Evolutionary conservation across 306 rosid genomes (phyloP).

Genomic region (Fagus crenata): DNA sequence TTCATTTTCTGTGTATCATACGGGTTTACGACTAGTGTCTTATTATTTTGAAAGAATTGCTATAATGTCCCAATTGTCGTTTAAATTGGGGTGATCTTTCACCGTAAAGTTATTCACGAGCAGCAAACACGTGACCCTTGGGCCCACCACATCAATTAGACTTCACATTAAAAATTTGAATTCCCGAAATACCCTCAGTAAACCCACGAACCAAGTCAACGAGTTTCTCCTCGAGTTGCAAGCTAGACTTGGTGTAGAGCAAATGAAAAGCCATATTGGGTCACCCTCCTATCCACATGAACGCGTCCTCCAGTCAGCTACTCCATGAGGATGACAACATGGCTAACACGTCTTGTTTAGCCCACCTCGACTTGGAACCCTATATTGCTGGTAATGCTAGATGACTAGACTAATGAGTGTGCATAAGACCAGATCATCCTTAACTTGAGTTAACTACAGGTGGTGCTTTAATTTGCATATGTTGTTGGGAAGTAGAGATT

Average conservation of each 20-base stretch:
- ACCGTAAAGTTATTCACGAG: no score
- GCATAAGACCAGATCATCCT: constrained; percentile 1
- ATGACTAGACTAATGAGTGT: constrained; percentile 36
- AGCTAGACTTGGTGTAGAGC: constrained; percentile 56
- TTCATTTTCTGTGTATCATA: no score
- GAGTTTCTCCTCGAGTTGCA: constrained; percentile 46
- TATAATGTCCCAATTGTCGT: no score
- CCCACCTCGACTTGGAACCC: constrained; percentile 37
- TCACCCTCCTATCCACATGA: constrained; percentile 77
- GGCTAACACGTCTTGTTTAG: constrained; percentile 34
- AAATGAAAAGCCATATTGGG: constrained; percentile 67
- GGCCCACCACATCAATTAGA: no score
- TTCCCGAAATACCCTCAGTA: constrained; percentile 37
- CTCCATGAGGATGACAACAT: constrained; percentile 61
- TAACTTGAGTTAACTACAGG: not conserved
- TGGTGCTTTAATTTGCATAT: not conserved
- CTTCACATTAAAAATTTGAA: no score
- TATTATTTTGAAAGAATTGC: no score
- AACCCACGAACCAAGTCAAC: constrained; percentile 37
- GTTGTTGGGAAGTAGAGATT: not conserved
- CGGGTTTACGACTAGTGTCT: no score
- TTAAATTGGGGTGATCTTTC: no score
- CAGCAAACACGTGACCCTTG: no score
- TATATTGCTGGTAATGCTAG: constrained; percentile 41
- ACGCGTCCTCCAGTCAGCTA: constrained; percentile 55